Conservation (phyloP, 225 moss, liverwort and hornwort genomes). For the Antitrichia curtipendula region DNA sequence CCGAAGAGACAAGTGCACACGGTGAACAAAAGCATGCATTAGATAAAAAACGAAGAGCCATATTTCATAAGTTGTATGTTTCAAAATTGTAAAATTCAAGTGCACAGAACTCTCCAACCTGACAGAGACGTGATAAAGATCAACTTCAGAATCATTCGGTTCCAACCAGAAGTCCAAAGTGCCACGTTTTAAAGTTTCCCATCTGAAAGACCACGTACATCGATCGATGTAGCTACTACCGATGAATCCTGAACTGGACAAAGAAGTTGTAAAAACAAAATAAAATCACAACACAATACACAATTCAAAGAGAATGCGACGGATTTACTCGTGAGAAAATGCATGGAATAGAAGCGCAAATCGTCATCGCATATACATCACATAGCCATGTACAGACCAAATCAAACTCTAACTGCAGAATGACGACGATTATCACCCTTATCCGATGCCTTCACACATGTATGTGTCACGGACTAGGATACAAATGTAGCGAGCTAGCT, state of each 20-base stretch:
- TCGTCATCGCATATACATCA: background rate
- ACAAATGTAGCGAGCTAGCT: background rate
- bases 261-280: background rate
- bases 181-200: too few species aligned
- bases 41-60: too few species aligned
- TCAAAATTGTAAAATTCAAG: background rate
- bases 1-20: too few species aligned
- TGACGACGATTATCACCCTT: too few species aligned
- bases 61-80: background rate
- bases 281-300: too few species aligned
- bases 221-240: background rate
- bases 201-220: too few species aligned
- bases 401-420: background rate
- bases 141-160: accelerated
- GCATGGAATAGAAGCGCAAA: background rate
- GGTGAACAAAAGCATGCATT: too few species aligned
- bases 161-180: background rate
- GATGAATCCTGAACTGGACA: background rate
- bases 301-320: background rate
- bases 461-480: background rate
- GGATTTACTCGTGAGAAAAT: background rate
- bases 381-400: background rate
- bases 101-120: background rate
- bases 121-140: background rate
- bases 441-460: background rate